Conservation (phyloP, 257 asterid genomes). For the Nicotiana attenuata region DNA sequence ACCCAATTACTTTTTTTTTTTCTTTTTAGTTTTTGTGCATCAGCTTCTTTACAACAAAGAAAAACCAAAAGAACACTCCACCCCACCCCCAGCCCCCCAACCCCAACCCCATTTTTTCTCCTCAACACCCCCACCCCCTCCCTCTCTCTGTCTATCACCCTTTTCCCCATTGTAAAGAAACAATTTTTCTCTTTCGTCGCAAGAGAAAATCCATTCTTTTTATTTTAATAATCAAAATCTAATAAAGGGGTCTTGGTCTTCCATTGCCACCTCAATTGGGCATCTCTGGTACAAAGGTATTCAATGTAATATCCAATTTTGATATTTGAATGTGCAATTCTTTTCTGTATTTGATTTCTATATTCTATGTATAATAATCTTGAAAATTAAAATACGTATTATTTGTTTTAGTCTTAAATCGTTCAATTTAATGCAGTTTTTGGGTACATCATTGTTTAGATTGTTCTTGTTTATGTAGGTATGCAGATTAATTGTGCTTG, state of each 20-base stretch:
- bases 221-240: constrained; percentile 7
- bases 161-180: constrained; percentile 24
- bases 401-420: not conserved
- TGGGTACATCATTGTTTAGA: not conserved
- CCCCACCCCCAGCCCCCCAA: not conserved
- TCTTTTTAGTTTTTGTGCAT: not conserved
- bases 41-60: constrained; percentile 16
- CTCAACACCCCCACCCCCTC: not conserved
- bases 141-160: constrained; percentile 13
- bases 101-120: not conserved
- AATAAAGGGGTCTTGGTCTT: constrained; percentile 17
- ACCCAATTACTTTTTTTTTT: too few relatives aligned
- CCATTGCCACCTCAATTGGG: constrained; percentile 17
- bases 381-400: constrained; percentile 6
- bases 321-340: not conserved
- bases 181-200: not conserved
- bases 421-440: not conserved
- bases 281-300: constrained; percentile 24
- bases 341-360: not conserved
- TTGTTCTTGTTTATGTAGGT: constrained; percentile 1
- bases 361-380: not conserved
- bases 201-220: not conserved
- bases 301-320: constrained; percentile 7
- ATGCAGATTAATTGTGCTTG: not conserved
- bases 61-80: constrained; percentile 2